These are phyloP conservation scores for Phytophthora sp. DNA, from an alignment of 352 stramenopile species.

Conservation along the genomic window DNA sequence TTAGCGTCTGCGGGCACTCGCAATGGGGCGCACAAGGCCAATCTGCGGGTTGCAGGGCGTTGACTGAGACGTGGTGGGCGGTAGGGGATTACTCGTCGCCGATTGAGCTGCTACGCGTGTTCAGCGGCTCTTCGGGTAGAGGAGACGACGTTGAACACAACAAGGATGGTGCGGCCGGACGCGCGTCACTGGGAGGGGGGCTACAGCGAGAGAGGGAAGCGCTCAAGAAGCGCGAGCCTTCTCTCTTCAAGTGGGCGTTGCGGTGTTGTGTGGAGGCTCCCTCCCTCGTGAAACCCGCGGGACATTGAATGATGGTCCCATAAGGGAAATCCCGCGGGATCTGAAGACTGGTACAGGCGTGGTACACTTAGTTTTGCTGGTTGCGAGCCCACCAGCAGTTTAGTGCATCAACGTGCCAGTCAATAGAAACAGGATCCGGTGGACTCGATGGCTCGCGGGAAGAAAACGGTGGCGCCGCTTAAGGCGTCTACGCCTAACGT, in stretches of 20 bases:
- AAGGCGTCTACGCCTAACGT: slow-evolving; percentile 45
- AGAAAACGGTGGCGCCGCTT: slow-evolving; percentile 40
- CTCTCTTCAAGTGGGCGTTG: slow-evolving; percentile 41
- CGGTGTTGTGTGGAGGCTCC: slow-evolving; percentile 29
- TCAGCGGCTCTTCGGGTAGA: slow-evolving; percentile 17
- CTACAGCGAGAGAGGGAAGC: slow-evolving; percentile 22
- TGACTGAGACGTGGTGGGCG: slow-evolving; percentile 4
- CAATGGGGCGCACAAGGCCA: slow-evolving; percentile 8
- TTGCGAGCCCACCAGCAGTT: slow-evolving; percentile 25
- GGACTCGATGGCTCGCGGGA: slow-evolving; percentile 45
- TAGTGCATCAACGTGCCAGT: slow-evolving; percentile 5
- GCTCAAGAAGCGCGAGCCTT: slow-evolving; percentile 23
- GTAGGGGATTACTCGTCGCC: slow-evolving; percentile 13
- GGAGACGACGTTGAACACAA: slow-evolving; percentile 11
- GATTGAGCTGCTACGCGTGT: slow-evolving; percentile 4
- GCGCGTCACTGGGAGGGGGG: background rate
- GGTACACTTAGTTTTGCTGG: slow-evolving; percentile 41
- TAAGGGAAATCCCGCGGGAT: slow-evolving; percentile 10
- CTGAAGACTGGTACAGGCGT: slow-evolving; percentile 12
- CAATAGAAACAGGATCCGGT: slow-evolving; percentile 23
- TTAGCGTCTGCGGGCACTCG: slow-evolving; percentile 13
- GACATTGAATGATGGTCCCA: slow-evolving; percentile 3
- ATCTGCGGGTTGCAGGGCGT: slow-evolving; percentile 13
- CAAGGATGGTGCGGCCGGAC: background rate
- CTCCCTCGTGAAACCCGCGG: slow-evolving; percentile 18